Evolutionary conservation across 768 basidiomycete species (phyloP), one percentile per base, ranked within the genome.

Genomic region (Suillus lakei): DNA sequence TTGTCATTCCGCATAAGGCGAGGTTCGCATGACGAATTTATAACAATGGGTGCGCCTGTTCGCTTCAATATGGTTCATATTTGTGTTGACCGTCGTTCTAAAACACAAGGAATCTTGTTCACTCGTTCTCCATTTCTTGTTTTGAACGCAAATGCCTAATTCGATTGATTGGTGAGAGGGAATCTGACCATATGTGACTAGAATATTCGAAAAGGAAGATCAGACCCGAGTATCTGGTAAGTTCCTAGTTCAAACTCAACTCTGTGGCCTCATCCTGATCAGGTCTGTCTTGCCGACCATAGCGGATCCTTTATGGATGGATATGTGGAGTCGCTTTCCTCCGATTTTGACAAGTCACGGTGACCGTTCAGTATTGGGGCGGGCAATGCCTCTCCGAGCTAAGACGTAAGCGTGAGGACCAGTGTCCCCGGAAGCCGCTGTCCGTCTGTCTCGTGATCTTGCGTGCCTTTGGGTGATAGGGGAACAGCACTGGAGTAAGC

Each of bases 241-340:
- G 74, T 76, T 76, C 69, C 66, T 69, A 73, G 67, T 77, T 76
- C 73, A 76, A 76, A 76, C 75, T 68, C 72, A 74, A 76, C 75
- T 56, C 56, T 26, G 30, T 62, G 59, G 46, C 46, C 18, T 54
- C 66, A 61, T 71, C 67, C 64, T 67, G 69, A 68, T 75, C 73
- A 68, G 60, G 54, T 44, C 67, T 23, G 23, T 15, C 46, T 36
- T 76, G 74, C 74, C 74, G 74, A 76, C 68, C 53, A 68, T 63
- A 66, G 69, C 75, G 75, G 74, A 77, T 50, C 62, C 60, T 21
- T 69, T 74, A 60, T 62, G 30, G 16, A 62, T 44, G 39, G 21
- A 63, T 63, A 63, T 63, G 54, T 66, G 60, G 63, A 60, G 63
- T 50, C 70, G 64, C 65, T 70, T 72, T 72, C 73, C 67, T 69